Evolutionary conservation across 2,329 filamentous ascomycete species (phyloP).

Genomic region (Elsinoe necatrix): DNA sequence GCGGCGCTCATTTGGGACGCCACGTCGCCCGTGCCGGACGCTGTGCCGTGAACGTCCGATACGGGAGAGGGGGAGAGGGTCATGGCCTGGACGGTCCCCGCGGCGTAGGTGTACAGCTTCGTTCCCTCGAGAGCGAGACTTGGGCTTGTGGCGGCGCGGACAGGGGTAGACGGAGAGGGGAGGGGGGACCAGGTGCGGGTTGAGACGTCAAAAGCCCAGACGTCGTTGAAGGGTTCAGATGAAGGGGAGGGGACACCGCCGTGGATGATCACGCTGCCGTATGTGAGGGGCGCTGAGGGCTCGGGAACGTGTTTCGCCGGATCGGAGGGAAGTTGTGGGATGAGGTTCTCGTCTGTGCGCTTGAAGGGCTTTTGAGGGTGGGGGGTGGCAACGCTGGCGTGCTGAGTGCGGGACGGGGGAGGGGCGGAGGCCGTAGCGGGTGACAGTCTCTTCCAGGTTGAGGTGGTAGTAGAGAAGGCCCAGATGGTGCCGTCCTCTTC

Average conservation of each 20-base stretch:
- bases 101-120: constrained; percentile 30
- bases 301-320: constrained; percentile 35
- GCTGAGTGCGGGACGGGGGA: constrained; percentile 27
- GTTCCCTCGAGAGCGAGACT: constrained; percentile 39
- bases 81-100: constrained; percentile 19
- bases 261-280: constrained; percentile 45
- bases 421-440: constrained; percentile 23
- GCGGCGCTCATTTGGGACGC: neutral
- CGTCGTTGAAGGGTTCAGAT: constrained; percentile 32
- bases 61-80: constrained; percentile 19
- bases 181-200: constrained; percentile 44
- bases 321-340: constrained; percentile 35
- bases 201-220: constrained; percentile 45
- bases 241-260: constrained; percentile 34
- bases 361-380: constrained; percentile 31
- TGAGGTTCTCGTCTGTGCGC: constrained; percentile 21
- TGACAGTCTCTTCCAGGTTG: constrained; percentile 35
- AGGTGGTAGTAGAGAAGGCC: constrained; percentile 36
- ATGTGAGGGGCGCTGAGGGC: constrained; percentile 32
- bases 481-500: constrained; percentile 35
- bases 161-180: constrained; percentile 34
- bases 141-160: constrained; percentile 27
- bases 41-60: constrained; percentile 8
- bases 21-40: neutral
- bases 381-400: constrained; percentile 33